phyloP scores from a whole-genome alignment of 2,329 filamentous ascomycete genomes.

The Botrytis pseudocinerea region DNA sequence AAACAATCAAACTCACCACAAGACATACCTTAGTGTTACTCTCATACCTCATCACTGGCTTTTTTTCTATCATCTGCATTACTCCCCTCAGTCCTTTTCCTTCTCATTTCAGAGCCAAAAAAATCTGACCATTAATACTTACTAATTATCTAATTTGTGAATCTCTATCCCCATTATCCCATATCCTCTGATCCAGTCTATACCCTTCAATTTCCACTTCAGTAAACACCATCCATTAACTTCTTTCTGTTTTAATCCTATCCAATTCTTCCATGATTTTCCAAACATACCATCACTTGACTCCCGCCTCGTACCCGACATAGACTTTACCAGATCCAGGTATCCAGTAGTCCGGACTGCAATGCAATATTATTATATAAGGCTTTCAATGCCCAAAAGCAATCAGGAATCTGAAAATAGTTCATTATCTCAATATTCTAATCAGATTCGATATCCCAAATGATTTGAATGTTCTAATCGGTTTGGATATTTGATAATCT shows the following conservation, averaged over 20 bases:
- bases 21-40: neutral
- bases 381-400: too few species aligned
- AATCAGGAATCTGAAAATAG: too few species aligned
- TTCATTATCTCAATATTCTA: too few species aligned
- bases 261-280: neutral
- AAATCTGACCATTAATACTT: too few species aligned
- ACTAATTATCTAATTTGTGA: too few species aligned
- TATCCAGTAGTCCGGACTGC: too few species aligned
- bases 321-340: neutral
- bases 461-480: too few species aligned
- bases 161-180: neutral
- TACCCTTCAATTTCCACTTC: neutral
- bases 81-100: neutral
- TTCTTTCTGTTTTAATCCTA: neutral
- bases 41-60: neutral
- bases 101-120: too few species aligned
- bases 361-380: too few species aligned
- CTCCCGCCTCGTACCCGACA: neutral
- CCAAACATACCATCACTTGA: too few species aligned
- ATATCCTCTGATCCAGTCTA: neutral
- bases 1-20: neutral
- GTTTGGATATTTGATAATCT: too few species aligned
- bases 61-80: neutral
- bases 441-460: too few species aligned
- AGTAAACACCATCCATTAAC: neutral